phyloP scores from a whole-genome alignment of 2,329 filamentous ascomycete species.

The Fusarium succisae region DNA sequence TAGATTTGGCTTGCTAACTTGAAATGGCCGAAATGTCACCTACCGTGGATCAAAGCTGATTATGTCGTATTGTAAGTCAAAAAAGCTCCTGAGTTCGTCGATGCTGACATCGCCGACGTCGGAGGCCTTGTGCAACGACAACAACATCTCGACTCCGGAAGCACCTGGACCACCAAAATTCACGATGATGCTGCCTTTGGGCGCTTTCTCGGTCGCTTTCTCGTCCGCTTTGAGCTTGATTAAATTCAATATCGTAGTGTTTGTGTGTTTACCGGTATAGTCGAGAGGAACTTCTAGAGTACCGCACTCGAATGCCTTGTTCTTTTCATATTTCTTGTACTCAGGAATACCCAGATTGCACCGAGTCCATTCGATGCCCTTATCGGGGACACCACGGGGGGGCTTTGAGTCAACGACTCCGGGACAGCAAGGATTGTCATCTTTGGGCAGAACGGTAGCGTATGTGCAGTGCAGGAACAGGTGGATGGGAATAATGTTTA shows the following conservation, averaged over 20 bases:
- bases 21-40: not conserved
- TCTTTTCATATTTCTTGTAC: not conserved
- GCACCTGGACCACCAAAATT: not conserved
- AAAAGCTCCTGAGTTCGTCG: too few relatives aligned
- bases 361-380: not conserved
- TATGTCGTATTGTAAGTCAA: not conserved
- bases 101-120: too few relatives aligned
- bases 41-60: not conserved
- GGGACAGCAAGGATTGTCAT: not conserved
- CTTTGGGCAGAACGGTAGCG: not conserved
- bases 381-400: too few relatives aligned
- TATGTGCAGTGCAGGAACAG: not conserved
- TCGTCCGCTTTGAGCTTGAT: not conserved
- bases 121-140: too few relatives aligned
- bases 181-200: not conserved
- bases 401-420: too few relatives aligned
- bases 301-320: not conserved
- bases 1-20: not conserved
- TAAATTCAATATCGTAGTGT: not conserved
- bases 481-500: not conserved
- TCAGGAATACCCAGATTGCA: not conserved
- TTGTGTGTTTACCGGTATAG: not conserved
- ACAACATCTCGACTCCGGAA: not conserved
- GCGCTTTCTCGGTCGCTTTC: not conserved
- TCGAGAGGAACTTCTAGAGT: not conserved